Conservation (phyloP, 2,329 filamentous ascomycete genomes). For the Nothophoma quercina region DNA sequence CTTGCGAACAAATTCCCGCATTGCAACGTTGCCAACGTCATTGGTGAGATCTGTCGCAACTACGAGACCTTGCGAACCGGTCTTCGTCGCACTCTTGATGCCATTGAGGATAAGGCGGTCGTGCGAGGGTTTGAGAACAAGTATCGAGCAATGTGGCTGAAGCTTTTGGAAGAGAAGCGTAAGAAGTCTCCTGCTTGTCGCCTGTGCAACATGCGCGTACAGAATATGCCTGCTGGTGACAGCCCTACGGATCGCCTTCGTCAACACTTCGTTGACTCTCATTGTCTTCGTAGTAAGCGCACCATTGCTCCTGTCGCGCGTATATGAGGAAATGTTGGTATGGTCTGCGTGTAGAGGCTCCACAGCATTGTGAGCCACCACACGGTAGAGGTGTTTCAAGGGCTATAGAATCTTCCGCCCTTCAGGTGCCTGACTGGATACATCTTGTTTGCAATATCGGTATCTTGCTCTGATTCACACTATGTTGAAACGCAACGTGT, state of each 20-base stretch:
- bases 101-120: slow-evolving; percentile 13
- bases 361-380: background rate
- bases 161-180: slow-evolving; percentile 8
- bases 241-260: slow-evolving; percentile 7
- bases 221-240: slow-evolving; percentile 6
- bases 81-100: background rate
- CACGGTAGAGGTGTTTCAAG: background rate
- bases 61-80: background rate
- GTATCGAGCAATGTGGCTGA: slow-evolving; percentile 8
- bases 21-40: slow-evolving; percentile 4
- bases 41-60: slow-evolving; percentile 4
- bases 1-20: slow-evolving; percentile 5
- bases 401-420: background rate
- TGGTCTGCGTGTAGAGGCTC: background rate
- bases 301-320: background rate
- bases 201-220: slow-evolving; percentile 11
- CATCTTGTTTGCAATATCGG: background rate
- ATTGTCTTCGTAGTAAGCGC: slow-evolving; percentile 2
- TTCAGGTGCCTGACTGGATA: background rate
- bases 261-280: slow-evolving; percentile 9
- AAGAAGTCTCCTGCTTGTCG: slow-evolving; percentile 15
- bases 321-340: background rate
- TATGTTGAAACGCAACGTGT: slow-evolving; percentile 15
- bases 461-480: background rate
- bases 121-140: slow-evolving; percentile 10